Percentiles rank a stretch among this genome's conserved stretches.
Evolutionary conservation across 2,329 filamentous ascomycete genomes (phyloP).

Genomic region (Pseudocercospora fijiensis): DNA sequence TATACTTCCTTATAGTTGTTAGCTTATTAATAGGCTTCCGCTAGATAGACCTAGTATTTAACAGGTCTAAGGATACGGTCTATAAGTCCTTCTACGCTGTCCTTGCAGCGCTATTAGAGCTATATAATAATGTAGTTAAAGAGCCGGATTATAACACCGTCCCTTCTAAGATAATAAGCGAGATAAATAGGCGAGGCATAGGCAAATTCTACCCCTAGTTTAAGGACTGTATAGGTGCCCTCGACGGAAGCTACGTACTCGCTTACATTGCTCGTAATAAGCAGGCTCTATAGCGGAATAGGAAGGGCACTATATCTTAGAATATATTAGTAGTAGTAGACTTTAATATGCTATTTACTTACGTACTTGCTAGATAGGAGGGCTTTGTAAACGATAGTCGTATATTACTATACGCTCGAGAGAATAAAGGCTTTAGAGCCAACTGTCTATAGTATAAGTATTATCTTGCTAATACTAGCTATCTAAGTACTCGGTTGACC

Average conservation of each 20-base stretch:
- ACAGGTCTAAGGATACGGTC: neutral
- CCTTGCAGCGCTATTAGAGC: neutral
- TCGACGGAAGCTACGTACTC: no score
- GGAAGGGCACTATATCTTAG: neutral
- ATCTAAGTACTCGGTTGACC: no score
- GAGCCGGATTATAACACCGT: no score
- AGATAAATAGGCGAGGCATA: neutral
- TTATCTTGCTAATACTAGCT: no score
- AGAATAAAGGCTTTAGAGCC: neutral
- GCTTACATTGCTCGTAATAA: neutral
- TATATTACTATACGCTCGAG: neutral
- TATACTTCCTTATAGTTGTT: neutral
- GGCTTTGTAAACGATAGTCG: slow-evolving; percentile 1
- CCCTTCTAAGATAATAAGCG: neutral
- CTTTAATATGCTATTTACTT: slow-evolving; percentile 8
- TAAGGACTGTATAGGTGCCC: neutral
- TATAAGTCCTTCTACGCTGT: neutral
- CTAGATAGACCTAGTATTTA: neutral
- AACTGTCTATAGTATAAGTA: neutral
- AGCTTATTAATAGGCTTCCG: neutral
- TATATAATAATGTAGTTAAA: neutral
- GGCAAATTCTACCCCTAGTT: neutral
- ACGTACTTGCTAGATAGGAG: slow-evolving; percentile 3
- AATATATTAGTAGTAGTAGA: slow-evolving; percentile 7
- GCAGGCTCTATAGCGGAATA: neutral